Evolutionary conservation across 2,329 filamentous ascomycete genomes (phyloP), one percentile per base, ranked within the genome.

Genomic region (Metarhizium anisopliae): DNA sequence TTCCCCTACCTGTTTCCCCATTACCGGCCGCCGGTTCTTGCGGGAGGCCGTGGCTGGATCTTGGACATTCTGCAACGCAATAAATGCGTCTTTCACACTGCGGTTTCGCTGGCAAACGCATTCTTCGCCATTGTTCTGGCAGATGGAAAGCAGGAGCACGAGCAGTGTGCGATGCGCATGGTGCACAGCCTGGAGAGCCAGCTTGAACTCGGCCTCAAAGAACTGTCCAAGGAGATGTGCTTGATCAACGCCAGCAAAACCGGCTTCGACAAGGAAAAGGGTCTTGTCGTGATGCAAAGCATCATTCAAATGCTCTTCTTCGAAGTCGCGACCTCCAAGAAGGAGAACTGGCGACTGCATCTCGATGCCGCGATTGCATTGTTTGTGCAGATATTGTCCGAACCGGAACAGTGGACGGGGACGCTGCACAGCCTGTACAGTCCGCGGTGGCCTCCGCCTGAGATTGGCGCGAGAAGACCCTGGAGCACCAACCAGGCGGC

Each of bases 1-100:
- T 25, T 25, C 25, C 25, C 25, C 25, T 25, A 25, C 3, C 25
- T 25, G 25, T 85, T 82, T 62, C 84, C 84, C 2, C 81, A 84
- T 64, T 86, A 85, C 66, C 75, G 75, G 2, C 83, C 83, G 1
- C 72, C 73, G 2, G 63, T 83, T 6, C 70, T 80, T 3, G 72
- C 79, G 55, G 78, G 80, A n/a, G 83, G 82, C 14, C 76, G 79
- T 51, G 76, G 78, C 30, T 86, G 83, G 83, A 71, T 86, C 32
- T 69, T 86, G 40, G 76, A 79, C 35, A 70, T 82, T 47, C 70
- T 85, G 10, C 74, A 80, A 55, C 77, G 74, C 57, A 84, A 82
- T 66, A 80, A 77, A 58, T 73, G 80, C 1, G 72, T 84, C 20
- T 83, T 79, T 25, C 25, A 25, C 25, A 25, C 25, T 25, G 25